These are phyloP conservation scores for Panus rudis DNA, from an alignment of 768 basidiomycete genomes.

Conservation along the genomic window DNA sequence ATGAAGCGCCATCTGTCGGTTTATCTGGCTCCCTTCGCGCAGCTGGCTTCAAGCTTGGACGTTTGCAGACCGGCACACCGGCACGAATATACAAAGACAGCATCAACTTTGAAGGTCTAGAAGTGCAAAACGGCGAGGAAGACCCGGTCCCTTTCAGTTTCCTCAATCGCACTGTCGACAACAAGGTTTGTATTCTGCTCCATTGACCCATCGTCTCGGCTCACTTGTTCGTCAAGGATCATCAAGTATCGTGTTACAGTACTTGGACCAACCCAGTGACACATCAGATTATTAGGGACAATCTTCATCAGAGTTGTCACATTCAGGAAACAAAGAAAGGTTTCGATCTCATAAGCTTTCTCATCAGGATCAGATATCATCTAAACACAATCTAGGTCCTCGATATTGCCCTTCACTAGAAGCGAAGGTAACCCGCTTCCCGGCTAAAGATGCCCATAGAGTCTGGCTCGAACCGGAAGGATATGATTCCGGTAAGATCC, in stretches of 20 bases:
- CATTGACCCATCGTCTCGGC: not conserved
- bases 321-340: conserved; percentile 89
- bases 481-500: conserved; percentile 65
- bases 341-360: conserved; percentile 13
- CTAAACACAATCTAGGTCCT: conserved; percentile 51
- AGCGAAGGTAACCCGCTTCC: conserved; percentile 78
- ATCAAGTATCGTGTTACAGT: conserved; percentile 67
- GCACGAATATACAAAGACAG: conserved; percentile 66
- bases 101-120: conserved; percentile 61
- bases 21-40: conserved; percentile 67
- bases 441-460: conserved; percentile 58
- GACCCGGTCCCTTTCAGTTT: conserved; percentile 72
- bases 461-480: conserved; percentile 93
- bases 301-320: conserved; percentile 73
- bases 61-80: conserved; percentile 84
- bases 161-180: conserved; percentile 58
- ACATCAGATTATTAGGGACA: conserved; percentile 68
- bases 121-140: conserved; percentile 59
- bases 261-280: conserved; percentile 70
- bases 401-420: conserved; percentile 91
- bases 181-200: conserved; percentile 42
- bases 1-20: conserved; percentile 64
- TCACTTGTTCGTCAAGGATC: conserved; percentile 36
- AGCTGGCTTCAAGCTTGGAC: conserved; percentile 77
- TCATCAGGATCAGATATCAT: not conserved